Percentiles rank a stretch among this genome's conserved stretches.
Conservation (phyloP, 805 yeast species). For the Jamesozyma spencerorum region DNA sequence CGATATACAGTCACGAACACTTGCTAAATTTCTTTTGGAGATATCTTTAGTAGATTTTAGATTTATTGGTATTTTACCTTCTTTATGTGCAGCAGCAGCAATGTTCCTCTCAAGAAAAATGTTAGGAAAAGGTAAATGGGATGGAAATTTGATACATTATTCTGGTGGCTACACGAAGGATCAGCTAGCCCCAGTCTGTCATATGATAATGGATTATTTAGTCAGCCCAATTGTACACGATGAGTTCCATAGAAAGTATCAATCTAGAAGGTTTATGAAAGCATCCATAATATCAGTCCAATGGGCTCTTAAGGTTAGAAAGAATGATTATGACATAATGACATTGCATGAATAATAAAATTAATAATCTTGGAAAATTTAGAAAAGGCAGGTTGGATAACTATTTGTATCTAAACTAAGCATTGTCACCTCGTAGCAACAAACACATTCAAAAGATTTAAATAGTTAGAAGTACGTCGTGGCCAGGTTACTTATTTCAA, state of each 20-base stretch:
- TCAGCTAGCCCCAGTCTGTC: slow-evolving; percentile 63
- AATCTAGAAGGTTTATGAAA: slow-evolving; percentile 79
- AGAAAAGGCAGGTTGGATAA: too few species aligned
- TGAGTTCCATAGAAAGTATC: slow-evolving; percentile 88
- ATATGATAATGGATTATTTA: slow-evolving; percentile 66
- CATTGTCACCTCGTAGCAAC: too few species aligned
- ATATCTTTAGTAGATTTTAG: slow-evolving; percentile 70
- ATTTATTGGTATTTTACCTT: slow-evolving; percentile 70
- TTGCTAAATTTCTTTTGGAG: slow-evolving; percentile 80
- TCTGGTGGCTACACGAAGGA: slow-evolving; percentile 79
- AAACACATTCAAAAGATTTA: too few species aligned
- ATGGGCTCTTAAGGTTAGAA: slow-evolving; percentile 60
- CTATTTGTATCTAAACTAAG: too few species aligned
- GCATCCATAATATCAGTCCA: slow-evolving; percentile 72
- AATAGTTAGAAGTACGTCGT: too few species aligned
- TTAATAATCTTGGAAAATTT: background rate
- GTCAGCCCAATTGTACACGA: slow-evolving; percentile 79
- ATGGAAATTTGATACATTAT: slow-evolving; percentile 78
- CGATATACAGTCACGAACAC: slow-evolving; percentile 80
- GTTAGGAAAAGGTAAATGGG: slow-evolving; percentile 67
- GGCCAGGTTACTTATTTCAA: too few species aligned
- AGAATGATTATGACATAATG: slow-evolving; percentile 32
- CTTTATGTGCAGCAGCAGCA: slow-evolving; percentile 80
- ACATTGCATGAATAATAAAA: slow-evolving; percentile 27
- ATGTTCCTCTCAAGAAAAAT: slow-evolving; percentile 79